A percentile compares a stretch with the other conserved stretches of the same genome.
Evolutionary conservation across 495 filamentous ascomycete species (phyloP).

Genomic region (Aspergillus affinis): DNA sequence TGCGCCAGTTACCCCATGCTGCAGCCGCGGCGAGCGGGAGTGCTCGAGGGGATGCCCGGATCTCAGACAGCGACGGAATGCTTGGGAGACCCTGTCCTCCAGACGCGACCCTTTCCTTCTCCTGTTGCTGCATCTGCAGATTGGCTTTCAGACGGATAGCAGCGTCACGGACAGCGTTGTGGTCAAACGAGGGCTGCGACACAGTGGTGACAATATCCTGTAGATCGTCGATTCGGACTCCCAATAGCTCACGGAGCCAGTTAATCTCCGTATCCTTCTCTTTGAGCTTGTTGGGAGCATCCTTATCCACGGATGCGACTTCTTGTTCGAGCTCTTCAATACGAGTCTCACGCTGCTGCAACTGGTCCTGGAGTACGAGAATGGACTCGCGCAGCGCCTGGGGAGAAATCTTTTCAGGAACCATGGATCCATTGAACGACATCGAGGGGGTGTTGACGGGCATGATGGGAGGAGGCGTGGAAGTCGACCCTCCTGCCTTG

Average conservation of each 20-base stretch:
- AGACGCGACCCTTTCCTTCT: conserved; percentile 68
- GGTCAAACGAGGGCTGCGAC: conserved; percentile 69
- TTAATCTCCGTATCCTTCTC: conserved; percentile 90
- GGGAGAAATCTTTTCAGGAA: conserved; percentile 84
- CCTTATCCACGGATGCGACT: conserved; percentile 62
- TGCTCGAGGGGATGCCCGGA: conserved; percentile 74
- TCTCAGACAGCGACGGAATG: conserved; percentile 56
- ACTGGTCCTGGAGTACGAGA: conserved; percentile 90
- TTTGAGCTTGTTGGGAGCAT: conserved; percentile 76
- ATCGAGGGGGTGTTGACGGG: conserved; percentile 46
- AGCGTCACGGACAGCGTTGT: conserved; percentile 75
- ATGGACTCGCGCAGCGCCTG: conserved; percentile 95
- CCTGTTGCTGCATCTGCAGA: conserved; percentile 95
- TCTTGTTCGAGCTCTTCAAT: conserved; percentile 84
- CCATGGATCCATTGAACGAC: conserved; percentile 45
- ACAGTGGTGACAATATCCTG: conserved; percentile 86
- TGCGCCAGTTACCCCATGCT: conserved; percentile 84
- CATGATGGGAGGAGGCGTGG: conserved; percentile 24
- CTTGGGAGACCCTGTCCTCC: conserved; percentile 47
- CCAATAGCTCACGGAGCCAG: conserved; percentile 92
- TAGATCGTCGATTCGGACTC: conserved; percentile 84
- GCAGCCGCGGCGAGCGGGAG: conserved; percentile 79
- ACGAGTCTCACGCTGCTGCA: conserved; percentile 85
- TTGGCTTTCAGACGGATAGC: conserved; percentile 92
- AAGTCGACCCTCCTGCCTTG: conserved; percentile 39